These are phyloP conservation scores for Tulasnella sp. DNA, from an alignment of 768 basidiomycete genomes.

Conservation along the genomic window DNA sequence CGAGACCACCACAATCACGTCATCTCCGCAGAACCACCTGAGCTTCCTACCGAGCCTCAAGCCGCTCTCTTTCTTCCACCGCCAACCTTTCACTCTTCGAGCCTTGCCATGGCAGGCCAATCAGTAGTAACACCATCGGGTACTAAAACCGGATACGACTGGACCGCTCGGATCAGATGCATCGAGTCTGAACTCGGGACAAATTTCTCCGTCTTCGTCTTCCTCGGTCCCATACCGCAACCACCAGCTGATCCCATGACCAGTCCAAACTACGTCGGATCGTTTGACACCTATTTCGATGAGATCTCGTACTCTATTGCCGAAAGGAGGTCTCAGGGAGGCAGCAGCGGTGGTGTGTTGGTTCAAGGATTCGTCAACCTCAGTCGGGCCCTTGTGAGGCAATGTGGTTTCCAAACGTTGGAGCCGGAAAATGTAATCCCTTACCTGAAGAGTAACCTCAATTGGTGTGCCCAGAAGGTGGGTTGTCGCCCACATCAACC, in stretches of 20 bases:
- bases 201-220: slow-evolving; percentile 1
- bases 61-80: not conserved
- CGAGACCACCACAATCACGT: not conserved
- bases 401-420: not conserved
- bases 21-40: not conserved
- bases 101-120: not conserved
- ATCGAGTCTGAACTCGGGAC: not conserved
- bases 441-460: not conserved
- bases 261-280: slow-evolving; percentile 9
- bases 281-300: not conserved
- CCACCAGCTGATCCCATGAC: not conserved
- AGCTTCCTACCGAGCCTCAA: not conserved
- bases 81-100: not conserved
- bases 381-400: not conserved
- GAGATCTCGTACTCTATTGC: not conserved
- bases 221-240: slow-evolving; percentile 10
- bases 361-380: slow-evolving; percentile 12
- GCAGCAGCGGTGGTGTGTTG: not conserved
- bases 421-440: slow-evolving; percentile 3
- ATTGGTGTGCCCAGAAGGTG: slow-evolving; percentile 14
- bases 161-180: slow-evolving; percentile 22
- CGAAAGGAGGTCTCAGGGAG: not conserved
- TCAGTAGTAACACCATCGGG: not conserved
- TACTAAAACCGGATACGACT: slow-evolving; percentile 6
- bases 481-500: not conserved